Evolutionary conservation across 2,329 filamentous ascomycete genomes (phyloP).

Genomic region (Amylocarpus encephaloides): DNA sequence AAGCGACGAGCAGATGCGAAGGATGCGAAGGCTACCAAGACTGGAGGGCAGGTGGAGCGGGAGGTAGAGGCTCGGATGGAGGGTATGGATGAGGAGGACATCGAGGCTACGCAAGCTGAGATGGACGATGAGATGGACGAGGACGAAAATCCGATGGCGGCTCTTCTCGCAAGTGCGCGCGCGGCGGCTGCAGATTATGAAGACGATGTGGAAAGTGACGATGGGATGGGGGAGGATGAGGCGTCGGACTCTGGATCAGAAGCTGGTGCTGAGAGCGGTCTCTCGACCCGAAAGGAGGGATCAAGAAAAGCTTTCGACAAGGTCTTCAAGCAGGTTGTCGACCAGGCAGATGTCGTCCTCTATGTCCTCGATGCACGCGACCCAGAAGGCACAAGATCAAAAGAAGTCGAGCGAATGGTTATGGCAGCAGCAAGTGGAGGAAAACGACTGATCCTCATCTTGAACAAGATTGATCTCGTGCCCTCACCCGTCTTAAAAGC

Average conservation of each 20-base stretch:
- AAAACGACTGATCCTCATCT: slow-evolving; percentile 82
- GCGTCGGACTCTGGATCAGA: slow-evolving; percentile 41
- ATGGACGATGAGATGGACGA: slow-evolving; percentile 54
- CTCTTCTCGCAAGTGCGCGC: slow-evolving; percentile 77
- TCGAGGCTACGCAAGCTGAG: slow-evolving; percentile 44
- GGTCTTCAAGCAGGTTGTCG: slow-evolving; percentile 88
- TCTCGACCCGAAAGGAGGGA: slow-evolving; percentile 49
- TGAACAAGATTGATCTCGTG: slow-evolving; percentile 94
- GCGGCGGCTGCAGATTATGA: slow-evolving; percentile 73
- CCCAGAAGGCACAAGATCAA: slow-evolving; percentile 82
- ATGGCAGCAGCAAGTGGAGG: slow-evolving; percentile 79
- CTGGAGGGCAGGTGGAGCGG: slow-evolving; percentile 41
- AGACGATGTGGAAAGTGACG: slow-evolving; percentile 35
- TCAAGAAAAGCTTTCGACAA: slow-evolving; percentile 91
- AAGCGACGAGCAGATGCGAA: slow-evolving; percentile 66
- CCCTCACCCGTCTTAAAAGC: slow-evolving; percentile 74
- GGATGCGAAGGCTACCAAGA: slow-evolving; percentile 61
- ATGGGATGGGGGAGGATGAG: slow-evolving; percentile 51
- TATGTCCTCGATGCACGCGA: slow-evolving; percentile 92
- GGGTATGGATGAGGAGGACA: slow-evolving; percentile 41
- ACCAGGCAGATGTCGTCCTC: slow-evolving; percentile 81
- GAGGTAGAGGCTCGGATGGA: slow-evolving; percentile 40
- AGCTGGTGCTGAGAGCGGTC: slow-evolving; percentile 44
- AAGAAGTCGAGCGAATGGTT: slow-evolving; percentile 82
- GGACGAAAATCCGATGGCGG: slow-evolving; percentile 83